phyloP scores from a whole-genome alignment of 257 asterid genomes.

The Nicotiana tabacum region DNA sequence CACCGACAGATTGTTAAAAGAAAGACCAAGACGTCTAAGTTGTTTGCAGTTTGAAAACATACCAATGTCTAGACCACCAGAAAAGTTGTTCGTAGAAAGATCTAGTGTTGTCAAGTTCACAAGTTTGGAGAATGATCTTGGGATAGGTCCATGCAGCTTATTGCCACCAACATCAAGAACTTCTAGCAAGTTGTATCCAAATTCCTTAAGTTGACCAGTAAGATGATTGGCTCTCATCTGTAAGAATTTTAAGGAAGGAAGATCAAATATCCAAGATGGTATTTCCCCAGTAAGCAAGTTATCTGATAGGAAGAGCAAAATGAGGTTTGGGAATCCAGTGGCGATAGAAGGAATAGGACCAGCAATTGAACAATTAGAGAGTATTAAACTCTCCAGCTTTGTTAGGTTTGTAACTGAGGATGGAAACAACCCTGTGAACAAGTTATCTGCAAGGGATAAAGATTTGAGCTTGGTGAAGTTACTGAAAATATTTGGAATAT shows the following conservation, averaged over 20 bases:
- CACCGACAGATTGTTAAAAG: slow-evolving; percentile 13
- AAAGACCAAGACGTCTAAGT: slow-evolving; percentile 18
- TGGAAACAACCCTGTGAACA: slow-evolving; percentile 6
- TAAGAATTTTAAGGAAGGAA: neutral
- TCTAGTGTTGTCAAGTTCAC: slow-evolving; percentile 3
- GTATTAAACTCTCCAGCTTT: neutral
- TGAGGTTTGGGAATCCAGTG: neutral
- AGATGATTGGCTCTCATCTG: neutral
- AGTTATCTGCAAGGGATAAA: neutral
- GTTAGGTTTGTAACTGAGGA: neutral
- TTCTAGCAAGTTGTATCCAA: neutral
- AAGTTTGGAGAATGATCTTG: slow-evolving; percentile 6
- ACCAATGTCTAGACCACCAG: neutral
- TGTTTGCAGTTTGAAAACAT: slow-evolving; percentile 17
- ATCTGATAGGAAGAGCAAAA: neutral
- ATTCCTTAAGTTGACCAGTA: neutral
- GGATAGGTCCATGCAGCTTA: slow-evolving; percentile 8
- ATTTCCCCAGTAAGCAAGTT: slow-evolving; percentile 1
- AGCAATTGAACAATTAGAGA: neutral
- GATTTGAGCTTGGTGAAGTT: slow-evolving; percentile 1
- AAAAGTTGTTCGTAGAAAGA: neutral
- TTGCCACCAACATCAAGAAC: neutral
- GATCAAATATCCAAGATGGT: slow-evolving; percentile 9
- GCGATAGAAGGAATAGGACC: neutral
- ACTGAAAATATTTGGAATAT: neutral